A percentile compares a stretch with the other conserved stretches of the same genome.
Conservation (phyloP, 2,329 filamentous ascomycete species). For the Fusarium ambrosium region DNA sequence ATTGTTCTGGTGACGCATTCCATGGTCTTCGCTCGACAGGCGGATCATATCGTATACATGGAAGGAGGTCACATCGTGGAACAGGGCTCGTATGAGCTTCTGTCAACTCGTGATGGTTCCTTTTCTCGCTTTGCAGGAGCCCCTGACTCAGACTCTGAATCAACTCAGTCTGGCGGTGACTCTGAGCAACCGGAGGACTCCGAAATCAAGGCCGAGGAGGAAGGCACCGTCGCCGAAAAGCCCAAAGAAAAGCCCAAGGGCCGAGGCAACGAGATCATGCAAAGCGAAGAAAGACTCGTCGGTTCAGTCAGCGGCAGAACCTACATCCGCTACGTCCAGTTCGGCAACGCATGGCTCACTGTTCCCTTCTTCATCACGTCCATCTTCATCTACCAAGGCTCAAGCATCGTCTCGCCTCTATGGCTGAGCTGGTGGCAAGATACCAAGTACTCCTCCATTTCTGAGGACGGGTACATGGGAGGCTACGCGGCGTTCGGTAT, state of each 20-base stretch:
- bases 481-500: slow-evolving; percentile 23
- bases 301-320: slow-evolving; percentile 28
- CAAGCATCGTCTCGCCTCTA: slow-evolving; percentile 24
- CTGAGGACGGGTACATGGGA: slow-evolving; percentile 28
- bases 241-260: neutral
- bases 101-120: neutral
- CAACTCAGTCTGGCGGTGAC: neutral
- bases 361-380: slow-evolving; percentile 15
- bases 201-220: accelerated
- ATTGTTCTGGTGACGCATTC: slow-evolving; percentile 25
- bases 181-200: accelerated
- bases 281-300: slow-evolving; percentile 24
- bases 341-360: slow-evolving; percentile 25
- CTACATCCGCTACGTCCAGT: slow-evolving; percentile 25
- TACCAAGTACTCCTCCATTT: slow-evolving; percentile 13
- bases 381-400: slow-evolving; percentile 23
- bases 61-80: slow-evolving; percentile 12
- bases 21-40: slow-evolving; percentile 24
- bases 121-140: slow-evolving; percentile 11
- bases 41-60: slow-evolving; percentile 27
- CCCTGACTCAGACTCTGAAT: neutral
- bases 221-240: neutral
- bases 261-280: slow-evolving; percentile 31
- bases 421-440: slow-evolving; percentile 36
- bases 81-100: slow-evolving; percentile 17